Evolutionary conservation across 768 basidiomycete genomes (phyloP).

Genomic region (Russula emetica): DNA sequence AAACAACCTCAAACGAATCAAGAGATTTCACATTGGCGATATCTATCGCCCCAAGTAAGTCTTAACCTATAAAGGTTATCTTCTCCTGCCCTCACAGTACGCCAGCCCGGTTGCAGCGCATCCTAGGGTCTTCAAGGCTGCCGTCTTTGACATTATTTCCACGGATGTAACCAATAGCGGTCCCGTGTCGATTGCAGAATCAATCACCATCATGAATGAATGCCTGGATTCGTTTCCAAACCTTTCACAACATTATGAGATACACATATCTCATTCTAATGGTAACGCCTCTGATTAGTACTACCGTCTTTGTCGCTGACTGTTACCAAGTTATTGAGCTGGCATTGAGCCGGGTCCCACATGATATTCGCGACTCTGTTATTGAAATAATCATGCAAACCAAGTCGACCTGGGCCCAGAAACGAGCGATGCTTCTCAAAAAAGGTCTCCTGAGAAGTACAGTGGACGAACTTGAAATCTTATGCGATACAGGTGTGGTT

Average conservation of each 20-base stretch:
- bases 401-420: constrained; percentile 64
- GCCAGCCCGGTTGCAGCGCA: constrained; percentile 63
- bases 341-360: constrained; percentile 57
- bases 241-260: constrained; percentile 61
- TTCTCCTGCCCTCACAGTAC: constrained; percentile 8
- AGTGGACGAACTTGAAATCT: constrained; percentile 69
- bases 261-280: constrained; percentile 72
- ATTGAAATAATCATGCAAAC: constrained; percentile 61
- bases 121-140: constrained; percentile 67
- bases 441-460: constrained; percentile 62
- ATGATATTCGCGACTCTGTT: constrained; percentile 50
- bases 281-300: constrained; percentile 44
- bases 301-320: constrained; percentile 14
- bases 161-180: constrained; percentile 62
- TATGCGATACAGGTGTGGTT: constrained; percentile 55
- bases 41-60: constrained; percentile 64
- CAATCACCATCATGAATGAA: constrained; percentile 62
- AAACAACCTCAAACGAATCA: constrained; percentile 62
- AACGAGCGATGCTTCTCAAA: constrained; percentile 63
- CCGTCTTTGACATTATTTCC: constrained; percentile 80
- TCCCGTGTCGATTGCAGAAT: constrained; percentile 67
- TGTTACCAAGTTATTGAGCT: constrained; percentile 56
- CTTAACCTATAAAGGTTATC: background rate
- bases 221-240: constrained; percentile 70
- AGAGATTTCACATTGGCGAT: constrained; percentile 75